Percentiles rank a stretch among this genome's conserved stretches.
phyloP scores from a whole-genome alignment of 2,329 filamentous ascomycete genomes.

The Metarhizium brunneum region DNA sequence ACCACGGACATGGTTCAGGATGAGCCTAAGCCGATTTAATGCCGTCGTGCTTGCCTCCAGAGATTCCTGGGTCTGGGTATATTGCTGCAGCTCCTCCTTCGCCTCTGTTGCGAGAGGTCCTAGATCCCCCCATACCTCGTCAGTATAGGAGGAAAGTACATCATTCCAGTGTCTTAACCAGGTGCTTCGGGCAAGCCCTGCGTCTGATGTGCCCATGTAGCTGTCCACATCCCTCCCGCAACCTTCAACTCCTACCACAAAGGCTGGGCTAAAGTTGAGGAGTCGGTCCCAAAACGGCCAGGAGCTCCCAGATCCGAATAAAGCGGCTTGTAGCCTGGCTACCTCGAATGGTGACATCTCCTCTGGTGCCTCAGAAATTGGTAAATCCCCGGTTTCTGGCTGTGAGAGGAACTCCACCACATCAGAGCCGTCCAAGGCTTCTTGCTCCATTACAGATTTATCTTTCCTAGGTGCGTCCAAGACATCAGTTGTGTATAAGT shows the following conservation, averaged over 20 bases:
- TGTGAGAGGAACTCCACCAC: slow-evolving; percentile 28
- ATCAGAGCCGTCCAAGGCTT: slow-evolving; percentile 16
- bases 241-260: slow-evolving; percentile 18
- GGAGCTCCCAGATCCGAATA: slow-evolving; percentile 21
- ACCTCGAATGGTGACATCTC: slow-evolving; percentile 18
- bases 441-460: slow-evolving; percentile 16
- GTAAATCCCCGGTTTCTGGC: slow-evolving; percentile 12
- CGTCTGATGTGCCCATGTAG: slow-evolving; percentile 30
- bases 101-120: slow-evolving; percentile 47
- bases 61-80: slow-evolving; percentile 16
- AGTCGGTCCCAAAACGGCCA: slow-evolving; percentile 31
- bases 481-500: background rate
- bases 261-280: slow-evolving; percentile 42
- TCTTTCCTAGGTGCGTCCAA: background rate
- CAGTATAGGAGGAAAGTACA: slow-evolving; percentile 47
- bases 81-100: slow-evolving; percentile 41
- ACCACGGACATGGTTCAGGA: slow-evolving; percentile 28
- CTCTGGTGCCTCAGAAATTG: slow-evolving; percentile 14
- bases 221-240: slow-evolving; percentile 11
- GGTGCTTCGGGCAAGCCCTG: slow-evolving; percentile 26
- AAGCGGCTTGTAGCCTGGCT: slow-evolving; percentile 24
- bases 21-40: slow-evolving; percentile 25
- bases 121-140: slow-evolving; percentile 62
- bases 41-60: slow-evolving; percentile 16
- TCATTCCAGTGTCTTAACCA: slow-evolving; percentile 49